phyloP scores from a whole-genome alignment of 202 grass and related monocot species.

The Setaria viridis region DNA sequence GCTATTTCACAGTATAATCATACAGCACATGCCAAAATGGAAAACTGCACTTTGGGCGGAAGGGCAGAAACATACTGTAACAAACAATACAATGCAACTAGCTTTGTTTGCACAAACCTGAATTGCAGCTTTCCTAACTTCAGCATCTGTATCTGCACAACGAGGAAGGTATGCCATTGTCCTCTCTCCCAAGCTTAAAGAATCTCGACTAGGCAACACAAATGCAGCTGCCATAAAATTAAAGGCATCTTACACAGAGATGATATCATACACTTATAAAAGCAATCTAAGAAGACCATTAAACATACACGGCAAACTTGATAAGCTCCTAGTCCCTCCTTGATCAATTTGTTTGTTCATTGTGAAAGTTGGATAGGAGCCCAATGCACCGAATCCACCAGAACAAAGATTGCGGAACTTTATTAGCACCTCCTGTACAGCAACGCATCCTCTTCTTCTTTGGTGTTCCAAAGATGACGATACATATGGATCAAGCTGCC shows the following conservation, averaged over 20 bases:
- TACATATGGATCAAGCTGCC: conserved; percentile 88
- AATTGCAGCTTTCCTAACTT: conserved; percentile 85
- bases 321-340: conserved; percentile 66
- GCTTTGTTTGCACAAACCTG: conserved; percentile 66
- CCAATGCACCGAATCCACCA: conserved; percentile 73
- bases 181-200: conserved; percentile 90
- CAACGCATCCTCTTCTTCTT: conserved; percentile 92
- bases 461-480: conserved; percentile 88
- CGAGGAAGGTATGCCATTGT: conserved; percentile 90
- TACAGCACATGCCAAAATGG: conserved; percentile 1
- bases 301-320: conserved; percentile 84
- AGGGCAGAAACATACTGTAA: conserved; percentile 14
- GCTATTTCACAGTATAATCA: conserved; percentile 32
- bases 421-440: conserved; percentile 84
- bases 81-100: conserved; percentile 25
- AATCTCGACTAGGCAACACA: conserved; percentile 92
- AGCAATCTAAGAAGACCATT: conserved; percentile 47
- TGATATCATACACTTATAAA: conserved; percentile 24
- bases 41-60: conserved; percentile 8
- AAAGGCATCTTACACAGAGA: conserved; percentile 43
- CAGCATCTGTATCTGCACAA: conserved; percentile 79
- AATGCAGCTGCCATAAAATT: conserved; percentile 79
- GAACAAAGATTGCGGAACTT: conserved; percentile 94
- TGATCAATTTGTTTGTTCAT: conserved; percentile 69
- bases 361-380: conserved; percentile 62